Evolutionary conservation across 257 asterid species (phyloP), one percentile per base, ranked within the genome.

Genomic region (Scutellaria barbata): DNA sequence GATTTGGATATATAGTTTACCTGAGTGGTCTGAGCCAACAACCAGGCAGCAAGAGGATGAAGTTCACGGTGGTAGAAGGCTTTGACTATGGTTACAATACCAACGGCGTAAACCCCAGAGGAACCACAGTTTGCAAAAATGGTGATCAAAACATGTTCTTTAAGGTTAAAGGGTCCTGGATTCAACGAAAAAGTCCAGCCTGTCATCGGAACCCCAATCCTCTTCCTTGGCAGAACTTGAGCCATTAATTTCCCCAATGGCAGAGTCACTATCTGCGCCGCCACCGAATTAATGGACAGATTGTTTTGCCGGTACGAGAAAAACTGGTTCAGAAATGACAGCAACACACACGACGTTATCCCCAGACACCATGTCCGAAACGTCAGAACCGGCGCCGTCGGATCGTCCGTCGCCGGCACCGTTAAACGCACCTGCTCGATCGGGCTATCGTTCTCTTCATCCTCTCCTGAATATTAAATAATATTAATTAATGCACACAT

Each of bases 311-410:
- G 79, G 75, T 81, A 89, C 3, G 74, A 42, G 58, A 89, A 89
- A 48, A 89, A 89, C 58, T 85, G 88, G 78, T 87, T 84, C 10
- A 81, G 18, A 41, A 85, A 82, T 0, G 96, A 78, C 11, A 89
- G 78, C 72, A 81, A 0, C 3, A 74, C 72, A 66, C 92, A 89
- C 7, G 90, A 68, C 1, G 74, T 0, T 3, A 87, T 25, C 10
- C 96, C 96, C 0, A 89, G 83, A 14, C 68, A n/a, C 96, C 96
- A 89, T 39, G 92, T 81, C 68, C 96, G 52, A 66, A 87, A 77
- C 0, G 94, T 87, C 52, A 87, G 72, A 33, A 48, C 86, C 56
- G 89, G 81, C 48, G 66, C 4, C 4, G 82, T 62, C 18, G 94
- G 88, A 7, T 87, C 85, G 30, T 89, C 96, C 0, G 80, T 74